These are phyloP conservation scores for Schizophyllum amplum DNA, from an alignment of 1,284 basidiomycete species.

Conservation along the genomic window DNA sequence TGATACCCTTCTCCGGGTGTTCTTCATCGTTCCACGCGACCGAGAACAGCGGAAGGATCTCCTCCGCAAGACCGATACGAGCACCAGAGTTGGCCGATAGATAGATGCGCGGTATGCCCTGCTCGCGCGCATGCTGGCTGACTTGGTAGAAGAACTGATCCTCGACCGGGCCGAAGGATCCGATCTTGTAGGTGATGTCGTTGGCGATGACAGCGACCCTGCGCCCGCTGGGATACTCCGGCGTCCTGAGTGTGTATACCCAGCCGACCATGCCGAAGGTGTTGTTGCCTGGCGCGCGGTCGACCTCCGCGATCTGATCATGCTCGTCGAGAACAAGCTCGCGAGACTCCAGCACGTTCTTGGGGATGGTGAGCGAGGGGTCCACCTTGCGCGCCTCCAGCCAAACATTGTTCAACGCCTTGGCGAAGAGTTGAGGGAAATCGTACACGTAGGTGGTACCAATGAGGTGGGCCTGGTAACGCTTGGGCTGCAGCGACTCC, in stretches of 20 bases:
- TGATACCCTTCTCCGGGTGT: constrained; percentile 91
- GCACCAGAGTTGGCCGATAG: constrained; percentile 98
- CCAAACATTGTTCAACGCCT: constrained; percentile 94
- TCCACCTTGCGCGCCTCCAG: constrained; percentile 59
- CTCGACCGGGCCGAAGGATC: constrained; percentile 94
- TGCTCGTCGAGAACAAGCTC: constrained; percentile 95
- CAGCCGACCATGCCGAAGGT: constrained; percentile 97
- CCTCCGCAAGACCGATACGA: constrained; percentile 93
- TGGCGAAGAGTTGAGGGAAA: constrained; percentile 97
- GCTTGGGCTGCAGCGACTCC: constrained; percentile 97
- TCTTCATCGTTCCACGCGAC: constrained; percentile 83
- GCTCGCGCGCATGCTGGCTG: constrained; percentile 86
- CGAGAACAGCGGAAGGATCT: constrained; percentile 84
- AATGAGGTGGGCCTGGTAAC: constrained; percentile 98
- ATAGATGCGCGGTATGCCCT: constrained; percentile 91
- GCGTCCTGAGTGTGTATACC: constrained; percentile 91
- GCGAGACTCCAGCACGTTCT: constrained; percentile 72
- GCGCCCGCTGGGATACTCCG: constrained; percentile 89
- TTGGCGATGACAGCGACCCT: constrained; percentile 90
- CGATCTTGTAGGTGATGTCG: constrained; percentile 98
- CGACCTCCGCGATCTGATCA: constrained; percentile 84
- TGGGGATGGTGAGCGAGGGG: constrained; percentile 66
- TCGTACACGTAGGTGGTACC: constrained; percentile 99
- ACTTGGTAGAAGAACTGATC: constrained; percentile 97
- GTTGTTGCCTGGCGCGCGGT: constrained; percentile 90